These are phyloP conservation scores for Metschnikowia orientalis DNA, from an alignment of 805 yeast genomes.

Conservation along the genomic window DNA sequence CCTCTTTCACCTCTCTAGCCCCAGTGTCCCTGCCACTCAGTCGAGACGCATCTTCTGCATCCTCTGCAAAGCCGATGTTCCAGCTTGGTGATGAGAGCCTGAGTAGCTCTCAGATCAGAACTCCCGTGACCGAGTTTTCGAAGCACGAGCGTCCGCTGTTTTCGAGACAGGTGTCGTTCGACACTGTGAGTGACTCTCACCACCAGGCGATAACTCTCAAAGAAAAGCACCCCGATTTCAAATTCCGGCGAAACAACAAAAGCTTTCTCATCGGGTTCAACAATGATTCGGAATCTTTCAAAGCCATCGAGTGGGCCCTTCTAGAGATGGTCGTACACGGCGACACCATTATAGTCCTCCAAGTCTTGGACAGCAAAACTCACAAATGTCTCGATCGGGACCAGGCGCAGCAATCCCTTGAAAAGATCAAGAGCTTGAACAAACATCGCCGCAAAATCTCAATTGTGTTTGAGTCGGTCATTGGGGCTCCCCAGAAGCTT, in stretches of 20 bases:
- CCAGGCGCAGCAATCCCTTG: constrained; percentile 26
- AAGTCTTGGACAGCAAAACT: constrained; percentile 37
- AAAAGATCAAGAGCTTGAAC: constrained; percentile 32
- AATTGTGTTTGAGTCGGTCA: constrained; percentile 37
- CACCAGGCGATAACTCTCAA: constrained; percentile 37
- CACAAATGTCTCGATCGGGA: constrained; percentile 25
- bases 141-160: constrained; percentile 19
- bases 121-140: too few relatives aligned
- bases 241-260: constrained; percentile 42
- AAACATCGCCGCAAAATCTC: constrained; percentile 33
- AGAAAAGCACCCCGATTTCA: constrained; percentile 40
- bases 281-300: constrained; percentile 33
- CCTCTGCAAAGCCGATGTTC: not conserved
- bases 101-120: not conserved
- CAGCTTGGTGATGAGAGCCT: constrained; percentile 1
- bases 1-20: constrained; percentile 15
- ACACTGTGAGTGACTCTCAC: constrained; percentile 30
- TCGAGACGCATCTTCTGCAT: constrained; percentile 9
- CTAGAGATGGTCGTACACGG: constrained; percentile 42
- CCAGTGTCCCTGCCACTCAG: constrained; percentile 3
- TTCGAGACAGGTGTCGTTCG: constrained; percentile 40
- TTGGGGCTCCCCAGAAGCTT: constrained; percentile 39
- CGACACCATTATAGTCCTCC: constrained; percentile 39
- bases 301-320: constrained; percentile 42
- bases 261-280: constrained; percentile 39